Conservation (phyloP, 2,329 filamentous ascomycete genomes). For the Ophiobolus disseminans region DNA sequence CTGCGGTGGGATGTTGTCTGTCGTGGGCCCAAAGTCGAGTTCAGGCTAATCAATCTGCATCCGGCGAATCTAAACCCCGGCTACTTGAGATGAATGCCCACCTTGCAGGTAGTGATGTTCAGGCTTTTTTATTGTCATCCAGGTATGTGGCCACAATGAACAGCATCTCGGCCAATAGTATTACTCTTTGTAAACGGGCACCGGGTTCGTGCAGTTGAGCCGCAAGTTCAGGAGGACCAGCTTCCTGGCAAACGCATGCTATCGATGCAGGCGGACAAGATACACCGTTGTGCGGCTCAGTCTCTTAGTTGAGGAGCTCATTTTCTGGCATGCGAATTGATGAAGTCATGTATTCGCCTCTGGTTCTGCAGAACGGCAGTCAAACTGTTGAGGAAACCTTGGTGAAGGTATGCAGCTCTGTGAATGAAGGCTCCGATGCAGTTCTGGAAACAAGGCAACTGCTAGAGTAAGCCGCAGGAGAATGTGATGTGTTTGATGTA, state of each 20-base stretch:
- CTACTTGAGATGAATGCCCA: slow-evolving; percentile 21
- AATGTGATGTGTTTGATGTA: no score
- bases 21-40: slow-evolving; percentile 19
- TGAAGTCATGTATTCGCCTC: no score
- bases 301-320: not conserved
- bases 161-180: slow-evolving; percentile 17
- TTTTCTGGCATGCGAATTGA: not conserved
- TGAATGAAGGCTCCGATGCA: no score
- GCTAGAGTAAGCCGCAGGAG: no score
- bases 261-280: no score
- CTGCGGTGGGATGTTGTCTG: slow-evolving; percentile 5
- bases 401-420: no score
- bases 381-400: no score
- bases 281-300: not conserved
- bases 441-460: no score
- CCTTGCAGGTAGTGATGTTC: slow-evolving; percentile 7
- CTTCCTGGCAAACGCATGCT: slow-evolving; percentile 1
- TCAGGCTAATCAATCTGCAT: slow-evolving; percentile 38
- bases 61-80: slow-evolving; percentile 36
- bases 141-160: slow-evolving; percentile 12
- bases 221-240: slow-evolving; percentile 17
- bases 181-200: slow-evolving; percentile 11
- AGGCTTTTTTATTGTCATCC: slow-evolving; percentile 11
- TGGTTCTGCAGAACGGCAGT: no score
- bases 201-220: slow-evolving; percentile 27